Conservation (phyloP, 1,139 yeast species). For the Yamadazyma sp. region DNA sequence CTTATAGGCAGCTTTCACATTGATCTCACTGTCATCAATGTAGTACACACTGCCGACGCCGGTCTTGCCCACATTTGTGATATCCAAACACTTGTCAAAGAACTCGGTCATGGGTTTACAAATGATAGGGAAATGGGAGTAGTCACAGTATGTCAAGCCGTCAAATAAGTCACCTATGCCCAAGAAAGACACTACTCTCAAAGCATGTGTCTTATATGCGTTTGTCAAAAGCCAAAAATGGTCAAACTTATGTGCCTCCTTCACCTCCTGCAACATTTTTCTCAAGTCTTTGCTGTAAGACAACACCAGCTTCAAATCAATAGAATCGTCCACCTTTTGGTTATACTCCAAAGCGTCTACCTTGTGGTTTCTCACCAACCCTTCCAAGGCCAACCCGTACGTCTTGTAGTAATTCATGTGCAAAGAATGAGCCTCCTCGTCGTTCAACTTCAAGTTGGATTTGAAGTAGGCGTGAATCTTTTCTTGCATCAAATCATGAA, state of each 20-base stretch:
- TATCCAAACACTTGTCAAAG: slow-evolving; percentile 54
- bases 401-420: slow-evolving; percentile 77
- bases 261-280: slow-evolving; percentile 48
- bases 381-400: slow-evolving; percentile 92
- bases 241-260: slow-evolving; percentile 35
- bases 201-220: slow-evolving; percentile 88
- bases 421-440: slow-evolving; percentile 72
- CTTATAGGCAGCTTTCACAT: slow-evolving; percentile 55
- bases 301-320: slow-evolving; percentile 78
- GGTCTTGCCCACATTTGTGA: slow-evolving; percentile 60
- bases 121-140: slow-evolving; percentile 59
- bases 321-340: slow-evolving; percentile 83
- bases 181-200: slow-evolving; percentile 69
- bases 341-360: slow-evolving; percentile 91
- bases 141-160: slow-evolving; percentile 92
- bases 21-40: slow-evolving; percentile 79
- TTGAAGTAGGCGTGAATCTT: slow-evolving; percentile 83
- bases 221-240: slow-evolving; percentile 85
- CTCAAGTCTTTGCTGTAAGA: slow-evolving; percentile 58
- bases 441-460: slow-evolving; percentile 56
- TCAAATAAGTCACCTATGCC: slow-evolving; percentile 91
- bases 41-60: slow-evolving; percentile 45
- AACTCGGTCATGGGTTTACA: slow-evolving; percentile 81
- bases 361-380: slow-evolving; percentile 72
- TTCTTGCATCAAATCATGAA: slow-evolving; percentile 85